Evolutionary conservation across 192 early-diverging fungal species (phyloP).

Genomic region (Backusella circina): DNA sequence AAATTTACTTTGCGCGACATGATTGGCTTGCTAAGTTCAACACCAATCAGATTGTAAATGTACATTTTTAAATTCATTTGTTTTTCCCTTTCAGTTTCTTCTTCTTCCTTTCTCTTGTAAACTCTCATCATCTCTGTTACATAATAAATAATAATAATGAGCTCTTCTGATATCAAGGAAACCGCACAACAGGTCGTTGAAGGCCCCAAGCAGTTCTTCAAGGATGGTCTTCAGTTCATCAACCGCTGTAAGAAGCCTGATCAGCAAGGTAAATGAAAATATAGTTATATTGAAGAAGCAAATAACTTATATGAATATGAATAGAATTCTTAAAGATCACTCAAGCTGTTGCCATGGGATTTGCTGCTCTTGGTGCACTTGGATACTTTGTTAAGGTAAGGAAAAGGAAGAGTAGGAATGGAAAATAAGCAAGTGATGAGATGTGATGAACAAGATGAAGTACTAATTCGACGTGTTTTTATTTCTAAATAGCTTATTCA

Average conservation of each 20-base stretch:
- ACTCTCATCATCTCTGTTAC: slow-evolving; percentile 3
- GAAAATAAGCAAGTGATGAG: background rate
- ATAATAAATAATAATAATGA: slow-evolving; percentile 19
- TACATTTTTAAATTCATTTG: background rate
- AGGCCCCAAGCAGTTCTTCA: slow-evolving; percentile 85
- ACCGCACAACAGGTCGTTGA: slow-evolving; percentile 69
- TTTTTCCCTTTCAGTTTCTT: background rate
- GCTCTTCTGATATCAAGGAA: slow-evolving; percentile 34
- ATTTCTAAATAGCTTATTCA: slow-evolving; percentile 71
- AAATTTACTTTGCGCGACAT: slow-evolving; percentile 6
- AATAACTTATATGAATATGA: background rate
- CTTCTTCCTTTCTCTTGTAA: background rate
- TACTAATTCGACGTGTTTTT: background rate
- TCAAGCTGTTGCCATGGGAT: slow-evolving; percentile 91
- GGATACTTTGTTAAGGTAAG: slow-evolving; percentile 91
- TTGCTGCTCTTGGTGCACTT: slow-evolving; percentile 94
- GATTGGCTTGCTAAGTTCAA: background rate
- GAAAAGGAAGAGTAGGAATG: background rate
- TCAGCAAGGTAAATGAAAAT: slow-evolving; percentile 67
- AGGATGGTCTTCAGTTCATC: slow-evolving; percentile 90
- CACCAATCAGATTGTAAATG: background rate
- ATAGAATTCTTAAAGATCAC: slow-evolving; percentile 94
- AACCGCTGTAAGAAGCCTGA: slow-evolving; percentile 98
- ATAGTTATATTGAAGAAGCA: background rate
- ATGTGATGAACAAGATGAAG: background rate